A percentile compares a stretch with the other conserved stretches of the same genome.
Evolutionary conservation across 139 green algal genomes (phyloP).

Genomic region (Picochlorum sp.): DNA sequence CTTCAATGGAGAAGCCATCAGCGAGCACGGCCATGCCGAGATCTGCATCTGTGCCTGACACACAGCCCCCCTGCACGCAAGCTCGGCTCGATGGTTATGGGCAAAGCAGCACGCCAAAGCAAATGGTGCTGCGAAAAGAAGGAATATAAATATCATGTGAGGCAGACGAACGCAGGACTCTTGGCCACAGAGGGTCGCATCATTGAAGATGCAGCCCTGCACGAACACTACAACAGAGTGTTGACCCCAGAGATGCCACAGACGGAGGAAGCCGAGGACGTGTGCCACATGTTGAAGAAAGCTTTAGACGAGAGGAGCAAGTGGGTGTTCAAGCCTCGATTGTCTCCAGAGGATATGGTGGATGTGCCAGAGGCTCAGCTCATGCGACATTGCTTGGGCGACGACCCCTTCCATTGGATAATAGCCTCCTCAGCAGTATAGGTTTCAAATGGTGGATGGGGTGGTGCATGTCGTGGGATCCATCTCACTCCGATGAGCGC

Average conservation of each 20-base stretch:
- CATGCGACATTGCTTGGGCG: slow-evolving; percentile 35
- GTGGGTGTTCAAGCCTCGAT: slow-evolving; percentile 72
- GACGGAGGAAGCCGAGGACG: slow-evolving; percentile 67
- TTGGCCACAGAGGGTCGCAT: slow-evolving; percentile 30
- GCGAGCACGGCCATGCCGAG: too few species aligned
- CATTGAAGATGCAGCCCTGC: slow-evolving; percentile 55
- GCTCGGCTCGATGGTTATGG: too few species aligned
- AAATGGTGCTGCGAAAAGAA: too few species aligned
- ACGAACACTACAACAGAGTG: slow-evolving; percentile 59
- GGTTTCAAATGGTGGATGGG: slow-evolving; percentile 82
- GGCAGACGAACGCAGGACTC: slow-evolving; percentile 19
- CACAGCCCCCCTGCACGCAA: too few species aligned
- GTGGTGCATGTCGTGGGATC: slow-evolving; percentile 71
- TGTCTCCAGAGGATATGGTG: slow-evolving; percentile 21
- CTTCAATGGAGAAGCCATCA: background rate
- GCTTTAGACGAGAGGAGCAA: slow-evolving; percentile 69
- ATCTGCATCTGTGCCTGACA: too few species aligned
- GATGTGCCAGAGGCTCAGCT: slow-evolving; percentile 51
- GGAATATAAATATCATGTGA: background rate
- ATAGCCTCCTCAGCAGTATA: slow-evolving; percentile 1
- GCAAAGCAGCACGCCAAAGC: too few species aligned
- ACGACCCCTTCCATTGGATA: slow-evolving; percentile 54
- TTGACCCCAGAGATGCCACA: slow-evolving; percentile 49
- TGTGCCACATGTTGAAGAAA: slow-evolving; percentile 76
- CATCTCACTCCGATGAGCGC: background rate